Percentiles rank a stretch among this genome's conserved stretches.
These are phyloP conservation scores for Salix exigua DNA, from an alignment of 345 rosid species.

Conservation along the genomic window DNA sequence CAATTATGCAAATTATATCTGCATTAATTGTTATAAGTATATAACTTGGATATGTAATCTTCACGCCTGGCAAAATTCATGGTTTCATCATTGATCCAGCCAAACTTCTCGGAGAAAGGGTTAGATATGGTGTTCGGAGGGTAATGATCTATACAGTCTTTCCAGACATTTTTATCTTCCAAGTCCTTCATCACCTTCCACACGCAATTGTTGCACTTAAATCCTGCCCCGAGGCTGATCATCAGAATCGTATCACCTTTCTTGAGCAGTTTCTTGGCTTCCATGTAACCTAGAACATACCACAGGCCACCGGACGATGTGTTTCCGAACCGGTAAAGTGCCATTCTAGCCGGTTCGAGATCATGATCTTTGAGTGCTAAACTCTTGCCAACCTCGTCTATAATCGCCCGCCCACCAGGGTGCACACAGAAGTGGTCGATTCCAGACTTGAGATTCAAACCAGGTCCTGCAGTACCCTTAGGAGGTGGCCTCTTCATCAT, in stretches of 20 bases:
- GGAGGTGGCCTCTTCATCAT: slow-evolving; percentile 23
- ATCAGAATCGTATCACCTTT: slow-evolving; percentile 22
- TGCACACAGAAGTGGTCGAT: slow-evolving; percentile 32
- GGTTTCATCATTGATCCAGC: slow-evolving; percentile 32
- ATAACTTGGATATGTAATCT: neutral
- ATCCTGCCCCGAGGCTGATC: slow-evolving; percentile 34
- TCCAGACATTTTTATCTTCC: slow-evolving; percentile 50
- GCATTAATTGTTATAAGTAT: neutral
- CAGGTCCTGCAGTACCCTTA: slow-evolving; percentile 39
- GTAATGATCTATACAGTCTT: slow-evolving; percentile 33
- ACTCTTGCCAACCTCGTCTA: slow-evolving; percentile 23
- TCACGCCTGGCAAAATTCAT: neutral
- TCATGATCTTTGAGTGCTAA: slow-evolving; percentile 14
- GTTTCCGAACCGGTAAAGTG: slow-evolving; percentile 34
- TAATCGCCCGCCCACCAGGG: slow-evolving; percentile 29
- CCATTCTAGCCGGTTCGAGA: slow-evolving; percentile 36
- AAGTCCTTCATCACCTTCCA: slow-evolving; percentile 23
- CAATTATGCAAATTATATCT: neutral
- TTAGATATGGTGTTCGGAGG: slow-evolving; percentile 27
- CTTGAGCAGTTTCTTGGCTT: slow-evolving; percentile 30
- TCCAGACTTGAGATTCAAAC: slow-evolving; percentile 24
- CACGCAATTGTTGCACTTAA: slow-evolving; percentile 32
- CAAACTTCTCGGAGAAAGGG: slow-evolving; percentile 35
- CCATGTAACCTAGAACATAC: slow-evolving; percentile 35
- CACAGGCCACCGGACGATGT: slow-evolving; percentile 27